These are phyloP conservation scores for Saccharomyces mikatae DNA, from an alignment of 805 yeast species.

Conservation along the genomic window DNA sequence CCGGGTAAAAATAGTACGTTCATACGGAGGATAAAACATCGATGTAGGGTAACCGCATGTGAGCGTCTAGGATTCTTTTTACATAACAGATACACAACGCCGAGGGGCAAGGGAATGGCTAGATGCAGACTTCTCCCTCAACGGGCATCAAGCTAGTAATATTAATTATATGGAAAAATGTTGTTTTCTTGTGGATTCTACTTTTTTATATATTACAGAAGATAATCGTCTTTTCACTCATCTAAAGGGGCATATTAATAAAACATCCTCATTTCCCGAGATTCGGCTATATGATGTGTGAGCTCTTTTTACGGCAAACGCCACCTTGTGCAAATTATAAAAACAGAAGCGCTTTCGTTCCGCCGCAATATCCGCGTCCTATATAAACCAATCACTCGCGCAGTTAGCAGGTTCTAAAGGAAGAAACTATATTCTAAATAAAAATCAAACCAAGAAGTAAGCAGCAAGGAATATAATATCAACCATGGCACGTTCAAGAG, in stretches of 20 bases:
- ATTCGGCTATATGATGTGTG: neutral
- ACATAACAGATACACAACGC: no score
- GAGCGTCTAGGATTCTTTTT: no score
- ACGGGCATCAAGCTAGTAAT: no score
- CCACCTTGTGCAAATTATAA: neutral
- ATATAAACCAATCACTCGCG: neutral
- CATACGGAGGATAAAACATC: no score
- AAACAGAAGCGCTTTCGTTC: neutral
- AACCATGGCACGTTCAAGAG: slow-evolving; percentile 38
- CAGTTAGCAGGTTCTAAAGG: neutral
- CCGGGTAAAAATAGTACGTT: neutral
- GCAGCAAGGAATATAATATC: neutral
- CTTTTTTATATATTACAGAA: neutral
- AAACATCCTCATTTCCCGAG: neutral
- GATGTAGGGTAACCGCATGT: no score
- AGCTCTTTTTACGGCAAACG: neutral
- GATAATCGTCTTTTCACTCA: neutral
- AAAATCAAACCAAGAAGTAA: neutral
- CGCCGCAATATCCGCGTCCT: neutral
- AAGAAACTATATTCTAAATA: neutral
- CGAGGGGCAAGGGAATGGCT: no score
- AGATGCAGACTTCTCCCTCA: no score
- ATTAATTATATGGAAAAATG: no score
- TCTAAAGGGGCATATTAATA: neutral
- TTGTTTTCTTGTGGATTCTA: neutral